Conservation (phyloP, 306 rosid species). For the Glycyrrhiza uralensis region DNA sequence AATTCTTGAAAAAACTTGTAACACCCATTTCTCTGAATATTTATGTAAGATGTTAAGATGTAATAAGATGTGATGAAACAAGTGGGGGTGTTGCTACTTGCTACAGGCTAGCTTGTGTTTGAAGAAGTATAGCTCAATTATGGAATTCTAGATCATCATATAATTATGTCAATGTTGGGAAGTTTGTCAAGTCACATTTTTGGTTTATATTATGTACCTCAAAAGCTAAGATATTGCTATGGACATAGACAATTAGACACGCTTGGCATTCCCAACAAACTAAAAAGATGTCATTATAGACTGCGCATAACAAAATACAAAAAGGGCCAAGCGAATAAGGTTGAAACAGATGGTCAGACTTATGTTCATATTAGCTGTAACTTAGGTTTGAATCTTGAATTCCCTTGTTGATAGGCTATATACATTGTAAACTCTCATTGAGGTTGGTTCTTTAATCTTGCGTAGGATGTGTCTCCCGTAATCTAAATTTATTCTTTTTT, state of each 20-base stretch:
- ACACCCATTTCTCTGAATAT: conserved; percentile 13
- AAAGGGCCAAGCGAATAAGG: too few relatives aligned
- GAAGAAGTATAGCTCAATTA: conserved; percentile 21
- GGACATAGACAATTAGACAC: too few relatives aligned
- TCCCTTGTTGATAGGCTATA: too few relatives aligned
- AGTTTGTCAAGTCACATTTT: conserved; percentile 2
- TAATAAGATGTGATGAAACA: neutral
- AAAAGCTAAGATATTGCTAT: neutral
- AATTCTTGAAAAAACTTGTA: neutral
- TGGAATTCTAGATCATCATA: neutral
- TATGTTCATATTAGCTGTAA: too few relatives aligned
- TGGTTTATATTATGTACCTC: neutral
- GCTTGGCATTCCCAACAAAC: conserved; percentile 8
- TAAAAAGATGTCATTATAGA: neutral
- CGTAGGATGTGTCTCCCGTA: too few relatives aligned
- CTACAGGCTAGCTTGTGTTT: neutral
- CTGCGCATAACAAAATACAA: neutral
- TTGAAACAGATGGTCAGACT: too few relatives aligned
- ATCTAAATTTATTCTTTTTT: too few relatives aligned
- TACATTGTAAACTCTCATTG: too few relatives aligned
- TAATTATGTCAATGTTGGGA: neutral
- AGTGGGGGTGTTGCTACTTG: neutral
- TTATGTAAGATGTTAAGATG: too few relatives aligned
- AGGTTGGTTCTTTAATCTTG: too few relatives aligned
- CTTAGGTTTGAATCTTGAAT: too few relatives aligned